Conservation (phyloP, 345 rosid genomes). For the Erysimum cheiranthoides region DNA sequence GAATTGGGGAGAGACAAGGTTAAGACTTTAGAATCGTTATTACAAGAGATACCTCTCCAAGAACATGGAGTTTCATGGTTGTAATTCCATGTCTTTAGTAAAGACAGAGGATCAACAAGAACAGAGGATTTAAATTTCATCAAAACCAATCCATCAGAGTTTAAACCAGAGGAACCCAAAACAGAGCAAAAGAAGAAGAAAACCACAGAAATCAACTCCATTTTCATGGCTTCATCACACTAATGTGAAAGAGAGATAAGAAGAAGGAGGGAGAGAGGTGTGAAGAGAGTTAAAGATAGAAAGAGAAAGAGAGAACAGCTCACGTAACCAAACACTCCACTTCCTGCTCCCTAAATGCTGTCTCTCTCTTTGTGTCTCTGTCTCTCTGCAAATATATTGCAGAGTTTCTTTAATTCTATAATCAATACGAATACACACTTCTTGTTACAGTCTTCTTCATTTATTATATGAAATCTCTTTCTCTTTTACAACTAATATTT, state of each 20-base stretch:
- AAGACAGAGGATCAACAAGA: constrained; percentile 64
- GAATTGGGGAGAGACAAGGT: constrained; percentile 67
- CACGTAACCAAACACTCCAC: constrained; percentile 36
- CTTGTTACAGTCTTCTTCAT: constrained; percentile 43
- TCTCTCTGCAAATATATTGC: constrained; percentile 27
- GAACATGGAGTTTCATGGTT: constrained; percentile 68
- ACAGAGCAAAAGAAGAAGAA: constrained; percentile 27
- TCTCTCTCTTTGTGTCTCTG: constrained; percentile 36
- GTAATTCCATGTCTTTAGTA: constrained; percentile 64
- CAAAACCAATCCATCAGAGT: constrained; percentile 70
- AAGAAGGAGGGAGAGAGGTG: constrained; percentile 12
- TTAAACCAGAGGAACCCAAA: constrained; percentile 50
- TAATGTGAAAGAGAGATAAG: constrained; percentile 7
- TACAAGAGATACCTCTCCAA: constrained; percentile 80
- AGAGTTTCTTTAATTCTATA: constrained; percentile 44
- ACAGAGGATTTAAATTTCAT: constrained; percentile 71
- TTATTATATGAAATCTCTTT: constrained; percentile 32
- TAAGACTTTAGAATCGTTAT: constrained; percentile 52
- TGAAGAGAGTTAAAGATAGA: constrained; percentile 38
- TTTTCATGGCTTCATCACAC: constrained; percentile 43
- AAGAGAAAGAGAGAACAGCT: constrained; percentile 34
- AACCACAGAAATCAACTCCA: constrained; percentile 13
- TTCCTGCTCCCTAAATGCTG: constrained; percentile 42
- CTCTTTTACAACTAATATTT: constrained; percentile 37
- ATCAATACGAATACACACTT: constrained; percentile 40